phyloP scores from a whole-genome alignment of 208 protist species.

The Crithidia sp. region DNA sequence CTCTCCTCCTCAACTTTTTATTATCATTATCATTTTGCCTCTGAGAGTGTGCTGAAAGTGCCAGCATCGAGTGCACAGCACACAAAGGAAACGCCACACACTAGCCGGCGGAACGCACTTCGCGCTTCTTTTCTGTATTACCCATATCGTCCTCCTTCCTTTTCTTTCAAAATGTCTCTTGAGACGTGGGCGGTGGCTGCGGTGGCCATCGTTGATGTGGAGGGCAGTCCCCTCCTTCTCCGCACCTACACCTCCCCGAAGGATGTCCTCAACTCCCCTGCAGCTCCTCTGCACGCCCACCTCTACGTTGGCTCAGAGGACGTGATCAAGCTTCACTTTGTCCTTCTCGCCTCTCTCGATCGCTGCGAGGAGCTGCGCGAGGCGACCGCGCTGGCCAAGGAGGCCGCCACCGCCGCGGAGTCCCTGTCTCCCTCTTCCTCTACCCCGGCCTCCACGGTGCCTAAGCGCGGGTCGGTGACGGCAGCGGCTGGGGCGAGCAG shows the following conservation, averaged over 20 bases:
- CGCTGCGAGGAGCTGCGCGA: slow-evolving; percentile 66
- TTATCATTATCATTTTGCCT: too few relatives aligned
- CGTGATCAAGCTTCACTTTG: slow-evolving; percentile 72
- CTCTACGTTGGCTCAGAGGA: slow-evolving; percentile 82
- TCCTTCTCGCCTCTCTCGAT: slow-evolving; percentile 82
- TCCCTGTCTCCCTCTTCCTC: slow-evolving; percentile 1
- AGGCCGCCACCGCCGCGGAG: not conserved
- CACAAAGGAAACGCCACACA: too few relatives aligned
- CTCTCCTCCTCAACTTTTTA: too few relatives aligned
- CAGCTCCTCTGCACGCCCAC: slow-evolving; percentile 61
- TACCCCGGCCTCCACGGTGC: too few relatives aligned
- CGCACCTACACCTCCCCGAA: slow-evolving; percentile 68
- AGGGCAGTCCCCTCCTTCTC: slow-evolving; percentile 64
- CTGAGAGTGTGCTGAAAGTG: too few relatives aligned
- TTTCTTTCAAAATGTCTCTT: slow-evolving; percentile 16
- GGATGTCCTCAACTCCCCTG: slow-evolving; percentile 54
- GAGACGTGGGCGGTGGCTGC: slow-evolving; percentile 81
- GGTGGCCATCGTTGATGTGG: slow-evolving; percentile 63
- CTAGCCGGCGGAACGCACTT: too few relatives aligned
- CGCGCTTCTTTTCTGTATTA: too few relatives aligned
- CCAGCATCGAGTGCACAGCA: too few relatives aligned
- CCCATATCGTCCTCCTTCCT: not conserved
- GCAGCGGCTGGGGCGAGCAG: not conserved
- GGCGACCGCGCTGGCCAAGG: slow-evolving; percentile 7
- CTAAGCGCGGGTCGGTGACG: too few relatives aligned